A percentile compares a stretch with the other conserved stretches of the same genome.
These are phyloP conservation scores for Tolypocladium guangdongense DNA, from an alignment of 2,329 filamentous ascomycete genomes.

Conservation along the genomic window DNA sequence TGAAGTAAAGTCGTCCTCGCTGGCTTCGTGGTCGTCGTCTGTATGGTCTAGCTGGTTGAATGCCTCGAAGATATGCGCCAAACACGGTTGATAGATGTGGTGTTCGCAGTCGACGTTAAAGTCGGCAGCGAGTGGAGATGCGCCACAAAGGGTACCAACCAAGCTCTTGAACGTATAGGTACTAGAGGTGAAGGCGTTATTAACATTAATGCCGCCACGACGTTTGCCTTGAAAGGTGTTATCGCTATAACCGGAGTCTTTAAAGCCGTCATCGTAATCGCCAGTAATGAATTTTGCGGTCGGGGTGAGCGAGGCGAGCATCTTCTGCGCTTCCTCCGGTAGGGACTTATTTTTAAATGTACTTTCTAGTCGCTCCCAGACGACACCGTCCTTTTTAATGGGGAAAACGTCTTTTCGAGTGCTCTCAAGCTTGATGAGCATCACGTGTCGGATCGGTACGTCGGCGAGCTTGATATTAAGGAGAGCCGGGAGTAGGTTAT, in stretches of 20 bases:
- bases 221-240: no score
- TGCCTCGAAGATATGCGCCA: constrained; percentile 26
- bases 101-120: constrained; percentile 29
- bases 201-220: constrained; percentile 27
- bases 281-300: constrained; percentile 22
- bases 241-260: no score
- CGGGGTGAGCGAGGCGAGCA: constrained; percentile 16
- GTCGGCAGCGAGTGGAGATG: constrained; percentile 28
- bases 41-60: constrained; percentile 17
- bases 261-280: constrained; percentile 21
- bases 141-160: constrained; percentile 28
- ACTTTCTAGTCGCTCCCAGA: constrained; percentile 22
- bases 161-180: constrained; percentile 34
- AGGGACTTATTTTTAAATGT: constrained; percentile 20
- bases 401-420: constrained; percentile 34
- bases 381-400: constrained; percentile 26
- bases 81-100: constrained; percentile 33
- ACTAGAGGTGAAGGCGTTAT: constrained; percentile 27
- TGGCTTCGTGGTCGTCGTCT: no score
- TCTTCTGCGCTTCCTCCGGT: constrained; percentile 18
- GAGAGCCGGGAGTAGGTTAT: constrained; percentile 19
- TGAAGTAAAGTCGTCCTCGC: constrained; percentile 10
- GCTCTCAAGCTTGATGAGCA: constrained; percentile 31
- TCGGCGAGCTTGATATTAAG: constrained; percentile 14
- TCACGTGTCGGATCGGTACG: constrained; percentile 28